These are phyloP conservation scores for Madurella fahalii DNA, from an alignment of 2,329 filamentous ascomycete genomes.

Conservation along the genomic window DNA sequence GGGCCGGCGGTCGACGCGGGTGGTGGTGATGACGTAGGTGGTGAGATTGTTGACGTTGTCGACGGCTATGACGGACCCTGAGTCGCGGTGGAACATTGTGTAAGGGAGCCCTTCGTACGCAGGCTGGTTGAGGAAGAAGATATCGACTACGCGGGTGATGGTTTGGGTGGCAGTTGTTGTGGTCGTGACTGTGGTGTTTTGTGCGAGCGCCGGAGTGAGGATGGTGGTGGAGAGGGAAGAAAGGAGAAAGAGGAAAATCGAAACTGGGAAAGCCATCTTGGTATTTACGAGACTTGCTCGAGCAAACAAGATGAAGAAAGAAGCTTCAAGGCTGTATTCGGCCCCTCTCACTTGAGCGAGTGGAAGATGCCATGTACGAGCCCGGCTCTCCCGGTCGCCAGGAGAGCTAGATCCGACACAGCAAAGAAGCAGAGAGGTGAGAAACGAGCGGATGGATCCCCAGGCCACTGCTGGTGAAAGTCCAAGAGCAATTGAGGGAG, in stretches of 20 bases:
- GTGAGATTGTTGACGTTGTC: constrained; percentile 20
- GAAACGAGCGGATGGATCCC: not conserved
- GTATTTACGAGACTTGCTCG: not conserved
- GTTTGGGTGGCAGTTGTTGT: constrained; percentile 10
- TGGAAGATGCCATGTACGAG: not conserved
- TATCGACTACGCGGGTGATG: constrained; percentile 21
- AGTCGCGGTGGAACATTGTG: constrained; percentile 26
- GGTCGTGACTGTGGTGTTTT: not conserved
- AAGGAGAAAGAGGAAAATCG: not conserved
- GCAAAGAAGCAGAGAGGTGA: not conserved
- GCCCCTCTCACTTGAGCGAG: not conserved
- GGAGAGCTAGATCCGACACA: not conserved
- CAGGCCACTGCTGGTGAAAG: not conserved
- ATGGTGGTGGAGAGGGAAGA: not conserved
- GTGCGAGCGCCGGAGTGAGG: not conserved
- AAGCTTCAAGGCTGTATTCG: not conserved
- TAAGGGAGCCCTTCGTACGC: constrained; percentile 26
- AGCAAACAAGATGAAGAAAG: not conserved
- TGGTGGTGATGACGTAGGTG: constrained; percentile 27
- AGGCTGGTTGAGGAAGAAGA: constrained; percentile 28
- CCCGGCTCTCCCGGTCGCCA: not conserved
- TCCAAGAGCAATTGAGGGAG: not conserved
- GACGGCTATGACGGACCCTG: constrained; percentile 23
- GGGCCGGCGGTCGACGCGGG: constrained; percentile 20
- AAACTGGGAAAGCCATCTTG: not conserved